phyloP scores from a whole-genome alignment of 2,329 filamentous ascomycete species.

The Polytolypa hystricis region DNA sequence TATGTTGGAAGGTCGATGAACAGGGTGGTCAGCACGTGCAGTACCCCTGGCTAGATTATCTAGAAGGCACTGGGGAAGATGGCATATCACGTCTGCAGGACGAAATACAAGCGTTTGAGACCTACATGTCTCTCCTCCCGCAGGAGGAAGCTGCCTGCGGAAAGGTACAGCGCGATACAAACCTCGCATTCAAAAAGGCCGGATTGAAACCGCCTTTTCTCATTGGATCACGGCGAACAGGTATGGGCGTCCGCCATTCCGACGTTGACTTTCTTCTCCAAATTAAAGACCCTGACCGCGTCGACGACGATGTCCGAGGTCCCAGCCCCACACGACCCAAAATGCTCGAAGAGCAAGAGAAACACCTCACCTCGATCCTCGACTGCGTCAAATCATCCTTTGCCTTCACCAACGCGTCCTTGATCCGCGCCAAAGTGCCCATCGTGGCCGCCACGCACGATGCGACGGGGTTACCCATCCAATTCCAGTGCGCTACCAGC shows the following conservation, averaged over 20 bases:
- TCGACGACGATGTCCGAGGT: conserved; percentile 13
- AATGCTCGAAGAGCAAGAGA: conserved; percentile 16
- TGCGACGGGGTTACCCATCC: conserved; percentile 39
- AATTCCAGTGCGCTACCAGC: conserved; percentile 39
- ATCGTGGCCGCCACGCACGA: conserved; percentile 32
- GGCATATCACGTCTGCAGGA: conserved; percentile 24
- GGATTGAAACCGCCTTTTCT: conserved; percentile 28
- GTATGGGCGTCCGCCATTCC: conserved; percentile 42
- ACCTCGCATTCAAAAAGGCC: conserved; percentile 18
- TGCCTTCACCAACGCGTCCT: conserved; percentile 11
- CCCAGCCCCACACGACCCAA: conserved; percentile 26
- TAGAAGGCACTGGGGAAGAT: conserved; percentile 12
- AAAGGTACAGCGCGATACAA: conserved; percentile 19
- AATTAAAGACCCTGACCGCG: conserved; percentile 17
- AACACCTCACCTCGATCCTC: conserved; percentile 13
- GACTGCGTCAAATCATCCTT: conserved; percentile 12
- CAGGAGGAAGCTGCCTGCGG: conserved; percentile 28
- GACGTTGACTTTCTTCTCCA: conserved; percentile 42
- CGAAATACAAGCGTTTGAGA: conserved; percentile 38
- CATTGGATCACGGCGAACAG: conserved; percentile 45
- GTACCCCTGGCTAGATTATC: conserved; percentile 24
- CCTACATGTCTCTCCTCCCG: conserved; percentile 33
- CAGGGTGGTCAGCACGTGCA: background rate
- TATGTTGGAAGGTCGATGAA: background rate
- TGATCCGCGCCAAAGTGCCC: conserved; percentile 18